Base-by-base conservation (phyloP, 176 grass and related monocot species). In the Rhynchospora breviuscula region DNA sequence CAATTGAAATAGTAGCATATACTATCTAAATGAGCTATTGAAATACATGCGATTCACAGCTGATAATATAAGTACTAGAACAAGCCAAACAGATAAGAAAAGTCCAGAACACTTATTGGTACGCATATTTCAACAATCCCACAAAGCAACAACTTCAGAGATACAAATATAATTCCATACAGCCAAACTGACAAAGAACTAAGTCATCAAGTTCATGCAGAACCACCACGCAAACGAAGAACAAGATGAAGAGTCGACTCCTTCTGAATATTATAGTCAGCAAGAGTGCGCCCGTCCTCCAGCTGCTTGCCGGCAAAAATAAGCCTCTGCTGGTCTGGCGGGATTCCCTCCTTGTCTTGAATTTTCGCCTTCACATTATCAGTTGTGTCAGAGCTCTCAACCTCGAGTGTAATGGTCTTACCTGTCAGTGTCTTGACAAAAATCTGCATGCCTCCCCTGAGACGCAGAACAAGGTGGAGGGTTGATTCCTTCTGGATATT, bases 331-430 rank as follows among this genome's bases (percentile, higher is more conserved):
- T 79, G 51, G 18, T 57, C 5, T 0, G 57, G 15, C 3, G 19
- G 51, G 26, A 79, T 79, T 4, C 77, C 53, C 12, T 60, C 53
- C 18, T 79, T 79, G 25, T 79, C 77, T 79, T 79, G 77, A 59
- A 79, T 79, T 11, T 79, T 79, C 3, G 77, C 53, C 77, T 79
- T 79, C 22, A 79, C 77, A 7, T 79, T 58, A n/a, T 61, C 25
- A 10, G 60, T 59, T 0, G 48, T 79, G 53, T 79, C 77, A 1
- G 77, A 59, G 77, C 53, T 79, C 51, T 79, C 23, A 17, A 79
- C 77, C 53, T 60, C 77, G 0, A 79, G 51, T 4, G 53, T 79
- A 59, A 61, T 79, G 3, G 22, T 54, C 33, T 79, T 29, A 0
- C 77, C 77, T 0, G 33, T n/a, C 31, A 44, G 22, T 25, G 33